Evolutionary conservation across 1,284 basidiomycete genomes (phyloP).

Genomic region (Irpex sp.): DNA sequence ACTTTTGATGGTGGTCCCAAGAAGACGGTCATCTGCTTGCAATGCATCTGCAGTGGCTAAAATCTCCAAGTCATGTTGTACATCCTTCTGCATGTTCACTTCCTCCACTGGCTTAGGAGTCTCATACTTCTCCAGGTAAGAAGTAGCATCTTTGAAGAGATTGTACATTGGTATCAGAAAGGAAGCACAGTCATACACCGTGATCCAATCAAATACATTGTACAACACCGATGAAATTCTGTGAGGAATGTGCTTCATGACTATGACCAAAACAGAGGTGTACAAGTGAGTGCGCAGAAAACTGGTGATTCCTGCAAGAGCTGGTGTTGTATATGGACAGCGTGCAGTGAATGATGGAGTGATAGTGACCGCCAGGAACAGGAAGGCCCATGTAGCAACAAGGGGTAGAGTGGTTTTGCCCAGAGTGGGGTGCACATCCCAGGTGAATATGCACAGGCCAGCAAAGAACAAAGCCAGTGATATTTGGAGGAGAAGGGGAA

Average conservation of each 20-base stretch:
- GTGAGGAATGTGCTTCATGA: neutral
- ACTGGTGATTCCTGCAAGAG: neutral
- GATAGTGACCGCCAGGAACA: neutral
- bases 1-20: neutral
- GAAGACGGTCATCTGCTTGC: neutral
- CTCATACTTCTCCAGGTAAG: too few relatives aligned
- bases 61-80: neutral
- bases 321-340: constrained; percentile 2
- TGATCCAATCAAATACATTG: too few relatives aligned
- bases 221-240: too few relatives aligned
- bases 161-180: too few relatives aligned
- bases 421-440: constrained; percentile 5
- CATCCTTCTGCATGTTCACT: neutral
- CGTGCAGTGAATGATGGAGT: neutral
- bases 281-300: neutral
- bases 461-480: constrained; percentile 14
- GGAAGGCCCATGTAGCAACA: neutral
- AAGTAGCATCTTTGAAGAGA: too few relatives aligned
- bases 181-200: too few relatives aligned
- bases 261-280: too few relatives aligned
- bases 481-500: constrained; percentile 14
- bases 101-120: neutral
- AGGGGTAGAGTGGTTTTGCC: neutral
- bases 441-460: constrained; percentile 12
- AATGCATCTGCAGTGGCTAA: neutral